Percentiles rank a stretch among this genome's conserved stretches.
Conservation (phyloP, 768 basidiomycete species). For the Brasilioporus rufonigricans region DNA sequence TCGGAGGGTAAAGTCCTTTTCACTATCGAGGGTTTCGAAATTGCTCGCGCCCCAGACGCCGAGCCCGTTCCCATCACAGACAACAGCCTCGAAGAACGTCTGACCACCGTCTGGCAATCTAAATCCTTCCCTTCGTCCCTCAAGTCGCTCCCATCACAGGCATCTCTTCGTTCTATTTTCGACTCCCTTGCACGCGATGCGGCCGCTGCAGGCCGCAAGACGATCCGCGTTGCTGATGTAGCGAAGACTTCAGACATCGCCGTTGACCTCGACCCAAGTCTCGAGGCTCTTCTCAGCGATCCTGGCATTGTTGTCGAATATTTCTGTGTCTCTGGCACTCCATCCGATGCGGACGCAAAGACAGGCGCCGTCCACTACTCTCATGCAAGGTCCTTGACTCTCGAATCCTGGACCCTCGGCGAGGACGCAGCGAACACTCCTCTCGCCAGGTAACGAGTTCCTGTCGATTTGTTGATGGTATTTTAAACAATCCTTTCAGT, state of each 20-base stretch:
- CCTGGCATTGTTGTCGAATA: conserved; percentile 17
- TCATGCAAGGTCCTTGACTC: conserved; percentile 14
- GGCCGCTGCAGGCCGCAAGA: conserved; percentile 17
- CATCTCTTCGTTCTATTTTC: conserved; percentile 17
- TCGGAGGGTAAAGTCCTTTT: conserved; percentile 30
- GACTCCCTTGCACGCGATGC: conserved; percentile 17
- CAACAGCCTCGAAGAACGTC: conserved; percentile 26
- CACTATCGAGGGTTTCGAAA: conserved; percentile 35
- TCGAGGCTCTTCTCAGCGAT: conserved; percentile 18
- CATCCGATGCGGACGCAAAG: conserved; percentile 26
- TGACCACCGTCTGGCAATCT: conserved; percentile 33
- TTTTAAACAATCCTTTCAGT: not conserved
- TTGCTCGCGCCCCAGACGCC: conserved; percentile 30
- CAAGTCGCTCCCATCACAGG: not conserved
- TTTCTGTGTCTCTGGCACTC: conserved; percentile 15
- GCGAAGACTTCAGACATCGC: conserved; percentile 19
- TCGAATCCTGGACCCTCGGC: conserved; percentile 19
- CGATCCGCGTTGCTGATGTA: conserved; percentile 26
- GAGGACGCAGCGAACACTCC: conserved; percentile 1
- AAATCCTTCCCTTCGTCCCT: conserved; percentile 27
- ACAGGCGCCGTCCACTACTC: conserved; percentile 10
- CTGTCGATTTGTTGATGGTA: accelerated
- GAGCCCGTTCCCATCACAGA: conserved; percentile 27
- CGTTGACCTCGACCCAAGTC: conserved; percentile 12
- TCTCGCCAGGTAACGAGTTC: conserved; percentile 12